Base-by-base conservation (phyloP, 495 filamentous ascomycete species). In the Friedmanniomyces simplex region DNA sequence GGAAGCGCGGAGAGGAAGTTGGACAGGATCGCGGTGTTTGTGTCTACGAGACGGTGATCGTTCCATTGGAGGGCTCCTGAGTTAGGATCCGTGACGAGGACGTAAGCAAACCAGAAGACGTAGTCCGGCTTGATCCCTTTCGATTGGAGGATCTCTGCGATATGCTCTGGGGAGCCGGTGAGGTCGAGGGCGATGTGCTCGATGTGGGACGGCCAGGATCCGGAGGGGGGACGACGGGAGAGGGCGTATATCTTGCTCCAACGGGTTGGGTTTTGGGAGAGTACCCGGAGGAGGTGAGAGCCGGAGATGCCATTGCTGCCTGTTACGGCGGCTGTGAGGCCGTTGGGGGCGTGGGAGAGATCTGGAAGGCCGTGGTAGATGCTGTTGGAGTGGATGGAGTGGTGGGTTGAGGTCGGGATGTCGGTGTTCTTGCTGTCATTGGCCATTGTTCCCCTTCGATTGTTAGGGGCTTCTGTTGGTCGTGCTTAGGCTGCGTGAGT, bases 81-180 rank as follows among this genome's bases (percentile, higher is more conserved):
- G 2, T 49, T 5, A n/a, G 20, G 30, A 2, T 60, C 51, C 20
- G 43, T 42, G 0, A 73, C 69, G 55, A 79, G 76, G 42, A 77
- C 63, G 64, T 82, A 82, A 1, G 74, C 69, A 42, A 74, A 75
- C 67, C 76, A 82, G 67, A 80, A 80, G 14, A 79, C 67, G 58
- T 79, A 73, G 56, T 79, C 77, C 18, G 64, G 68, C 46, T 63
- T 66, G 30, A 72, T 59, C 7, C 61, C 53, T 50, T 63, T 52
- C 63, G 68, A 63, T 54, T 71, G 66, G 18, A 77, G 55, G 4
- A 65, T 50, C 12, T 61, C 50, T 0, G 71, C 68, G 55, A 77
- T 73, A 30, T 72, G 68, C 0, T 71, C 63, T 0, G 72, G 65
- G 7, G 58, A 52, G 28, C 65, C 62, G 5, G 77, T 53, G 34